Base-by-base conservation (phyloP, 257 asterid species). In the Solanum paucissectum region DNA sequence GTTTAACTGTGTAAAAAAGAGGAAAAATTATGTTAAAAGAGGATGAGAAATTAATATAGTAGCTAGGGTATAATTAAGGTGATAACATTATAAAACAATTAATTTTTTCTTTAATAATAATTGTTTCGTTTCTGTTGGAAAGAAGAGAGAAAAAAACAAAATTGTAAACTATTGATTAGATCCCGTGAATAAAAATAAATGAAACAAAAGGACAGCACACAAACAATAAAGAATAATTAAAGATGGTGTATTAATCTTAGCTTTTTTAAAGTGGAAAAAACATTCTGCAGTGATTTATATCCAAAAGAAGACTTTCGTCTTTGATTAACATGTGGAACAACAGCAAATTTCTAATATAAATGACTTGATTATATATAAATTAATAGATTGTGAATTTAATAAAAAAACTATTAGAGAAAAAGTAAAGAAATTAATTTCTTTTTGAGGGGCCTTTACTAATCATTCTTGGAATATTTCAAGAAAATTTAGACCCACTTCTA, bases 381-480 rank as follows among this genome's bases (percentile, higher is more conserved):
- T 64, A 38, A 25, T 84, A 84, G 37, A 44, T 83, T 77, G n/a
- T 52, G 5, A 33, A 20, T 69, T 42, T n/a, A 89, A 25, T 55
- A 87, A 44, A 68, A 46, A 42, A 8, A 82, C 3, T 40, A 20
- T 33, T 7, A 16, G 29, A 88, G 11, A 88, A 83, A 85, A 38
- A 68, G 40, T 21, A 25, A 66, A 60, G 75, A 12, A 13, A 36
- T 64, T 34, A 73, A 20, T 73, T 85, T 44, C 52, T 86, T 91
- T 91, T 89, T 89, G 90, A 87, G 94, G 93, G 93, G 89, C 97
- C 93, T 90, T 91, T 72, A 85, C 89, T 93, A 90, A 95, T 93
- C 92, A 93, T 93, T 91, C 83, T 60, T 86, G 92, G 98, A 94
- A 92, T 95, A 94, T 92, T 88, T 93, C 91, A 90, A 91, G 92